Base-by-base conservation (phyloP, 768 basidiomycete species). In the Trametes cubensis region DNA sequence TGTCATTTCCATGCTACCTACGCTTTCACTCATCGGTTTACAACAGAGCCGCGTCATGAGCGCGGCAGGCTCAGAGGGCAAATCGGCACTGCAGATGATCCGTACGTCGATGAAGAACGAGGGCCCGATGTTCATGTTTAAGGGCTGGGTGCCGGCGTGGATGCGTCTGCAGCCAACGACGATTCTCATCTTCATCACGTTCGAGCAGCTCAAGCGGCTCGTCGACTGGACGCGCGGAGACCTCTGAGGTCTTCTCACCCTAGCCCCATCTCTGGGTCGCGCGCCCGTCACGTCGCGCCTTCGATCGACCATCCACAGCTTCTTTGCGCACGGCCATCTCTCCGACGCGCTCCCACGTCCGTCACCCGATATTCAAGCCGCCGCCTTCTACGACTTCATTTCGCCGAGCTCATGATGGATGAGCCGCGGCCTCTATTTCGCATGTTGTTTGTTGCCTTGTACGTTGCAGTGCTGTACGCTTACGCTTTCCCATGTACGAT, bases 91-190 rank as follows among this genome's bases (percentile, higher is more conserved):
- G 26, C 80, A 75, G 6, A 88, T 90, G 44, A 91, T 94, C 71
- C 79, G 81, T 20, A 67, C 79, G 13, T 89, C 90, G 20, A 77
- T 94, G 63, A 79, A 82, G 62, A 85, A 76, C 64, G 92, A 94
- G 67, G 92, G 92, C 15, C 73, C 90, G 3, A 89, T 88, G 84
- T 94, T 94, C 81, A 90, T 94, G 88, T 92, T 94, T 80, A 92
- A 92, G 72, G 92, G 92, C 64, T 94, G 92, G 92, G 74, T 94
- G 10, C 92, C 92, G 0, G 90, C 92, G 13, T 94, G 91, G 91
- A 83, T 84, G 54, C 81, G 92, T 72, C 80, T 94, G 41, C 90
- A 94, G 70, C 92, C 92, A 0, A 94, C 91, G 45, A 94, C 92
- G 4, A 91, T 94, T 65, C 80, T 94, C 41, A 94, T 93, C 71